These are phyloP conservation scores for Hypoxylon trugodes DNA, from an alignment of 495 filamentous ascomycete genomes.

Conservation along the genomic window DNA sequence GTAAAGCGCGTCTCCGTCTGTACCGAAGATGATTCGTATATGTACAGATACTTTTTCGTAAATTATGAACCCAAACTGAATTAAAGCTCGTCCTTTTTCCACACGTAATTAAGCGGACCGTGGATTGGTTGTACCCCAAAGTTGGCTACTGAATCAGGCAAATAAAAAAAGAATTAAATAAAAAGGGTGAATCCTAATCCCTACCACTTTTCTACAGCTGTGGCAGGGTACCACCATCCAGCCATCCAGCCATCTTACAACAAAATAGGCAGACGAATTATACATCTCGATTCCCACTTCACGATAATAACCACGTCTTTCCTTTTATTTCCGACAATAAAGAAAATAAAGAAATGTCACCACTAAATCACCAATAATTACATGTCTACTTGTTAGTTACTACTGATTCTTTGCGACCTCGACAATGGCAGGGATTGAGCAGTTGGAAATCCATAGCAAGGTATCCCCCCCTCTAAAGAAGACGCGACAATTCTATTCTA, in stretches of 20 bases:
- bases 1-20: slow-evolving; percentile 1
- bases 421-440: slow-evolving; percentile 91
- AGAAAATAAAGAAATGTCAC: slow-evolving; percentile 22
- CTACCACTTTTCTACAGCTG: neutral
- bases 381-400: slow-evolving; percentile 2
- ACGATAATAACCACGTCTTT: neutral
- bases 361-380: neutral
- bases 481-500: neutral
- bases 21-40: neutral
- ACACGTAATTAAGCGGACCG: slow-evolving; percentile 11
- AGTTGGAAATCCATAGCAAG: slow-evolving; percentile 97
- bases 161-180: too few species aligned
- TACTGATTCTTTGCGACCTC: slow-evolving; percentile 6
- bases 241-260: slow-evolving; percentile 1
- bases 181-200: too few species aligned
- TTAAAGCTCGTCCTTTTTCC: neutral
- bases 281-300: neutral
- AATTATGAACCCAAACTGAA: neutral
- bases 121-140: neutral
- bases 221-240: slow-evolving; percentile 13
- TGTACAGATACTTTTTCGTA: neutral
- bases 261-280: slow-evolving; percentile 12
- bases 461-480: slow-evolving; percentile 58
- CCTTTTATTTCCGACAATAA: neutral
- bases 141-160: neutral